phyloP scores from a whole-genome alignment of 495 filamentous ascomycete genomes.

The Penicillium paxilli region DNA sequence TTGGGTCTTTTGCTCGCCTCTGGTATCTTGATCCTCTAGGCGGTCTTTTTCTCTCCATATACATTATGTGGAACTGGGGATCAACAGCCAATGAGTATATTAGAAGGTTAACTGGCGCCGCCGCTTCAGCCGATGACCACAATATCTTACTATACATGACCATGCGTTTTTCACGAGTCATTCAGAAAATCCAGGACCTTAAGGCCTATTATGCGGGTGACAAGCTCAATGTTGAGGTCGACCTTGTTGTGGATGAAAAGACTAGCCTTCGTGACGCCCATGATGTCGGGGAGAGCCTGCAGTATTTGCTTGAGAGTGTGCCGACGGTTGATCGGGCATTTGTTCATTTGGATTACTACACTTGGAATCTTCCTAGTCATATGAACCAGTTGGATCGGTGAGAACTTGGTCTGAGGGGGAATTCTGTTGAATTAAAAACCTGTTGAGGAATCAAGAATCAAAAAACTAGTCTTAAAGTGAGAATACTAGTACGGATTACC shows the following conservation, averaged over 20 bases:
- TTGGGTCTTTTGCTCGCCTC: conserved; percentile 71
- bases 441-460: no score
- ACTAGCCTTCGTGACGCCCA: conserved; percentile 82
- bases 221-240: conserved; percentile 82
- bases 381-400: conserved; percentile 62
- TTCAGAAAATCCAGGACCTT: conserved; percentile 83
- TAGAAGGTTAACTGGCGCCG: conserved; percentile 76
- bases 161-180: conserved; percentile 90
- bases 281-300: conserved; percentile 83
- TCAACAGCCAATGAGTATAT: conserved; percentile 76
- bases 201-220: conserved; percentile 90
- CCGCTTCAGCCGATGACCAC: conserved; percentile 75
- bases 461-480: no score
- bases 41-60: conserved; percentile 74
- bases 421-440: no score
- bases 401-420: neutral
- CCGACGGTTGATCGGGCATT: conserved; percentile 69
- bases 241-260: conserved; percentile 77
- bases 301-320: conserved; percentile 88
- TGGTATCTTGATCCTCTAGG: conserved; percentile 90
- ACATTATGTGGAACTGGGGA: conserved; percentile 87
- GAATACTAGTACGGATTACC: no score
- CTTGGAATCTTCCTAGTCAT: conserved; percentile 81
- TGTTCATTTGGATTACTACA: conserved; percentile 82
- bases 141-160: conserved; percentile 88